Evolutionary conservation across 257 asterid genomes (phyloP).

Genomic region (Solanum sitiens): DNA sequence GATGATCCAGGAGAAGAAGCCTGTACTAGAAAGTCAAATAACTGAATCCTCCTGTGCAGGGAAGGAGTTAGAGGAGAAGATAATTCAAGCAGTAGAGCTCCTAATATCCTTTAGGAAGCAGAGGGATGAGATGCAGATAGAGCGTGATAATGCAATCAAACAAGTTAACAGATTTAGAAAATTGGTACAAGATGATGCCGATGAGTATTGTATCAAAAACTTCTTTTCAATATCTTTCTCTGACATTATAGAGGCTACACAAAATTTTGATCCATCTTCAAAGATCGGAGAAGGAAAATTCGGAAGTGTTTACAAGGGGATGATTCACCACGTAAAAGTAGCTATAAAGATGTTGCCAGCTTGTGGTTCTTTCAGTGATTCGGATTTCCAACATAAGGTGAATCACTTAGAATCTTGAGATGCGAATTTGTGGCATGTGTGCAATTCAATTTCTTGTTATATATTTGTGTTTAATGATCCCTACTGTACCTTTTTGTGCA

Average conservation of each 20-base stretch:
- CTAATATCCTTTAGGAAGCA: slow-evolving; percentile 53
- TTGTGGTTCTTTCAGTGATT: slow-evolving; percentile 61
- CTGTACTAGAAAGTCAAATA: slow-evolving; percentile 50
- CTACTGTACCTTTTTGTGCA: neutral
- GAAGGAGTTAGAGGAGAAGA: slow-evolving; percentile 79
- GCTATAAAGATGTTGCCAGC: slow-evolving; percentile 85
- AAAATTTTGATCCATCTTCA: slow-evolving; percentile 57
- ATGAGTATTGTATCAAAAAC: slow-evolving; percentile 18
- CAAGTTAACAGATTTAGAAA: slow-evolving; percentile 33
- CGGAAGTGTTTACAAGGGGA: slow-evolving; percentile 75
- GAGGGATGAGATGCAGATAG: slow-evolving; percentile 64
- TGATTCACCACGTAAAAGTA: slow-evolving; percentile 45
- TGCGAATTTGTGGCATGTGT: neutral
- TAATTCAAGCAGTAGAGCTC: slow-evolving; percentile 83
- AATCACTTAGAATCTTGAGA: neutral
- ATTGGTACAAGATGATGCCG: slow-evolving; percentile 25
- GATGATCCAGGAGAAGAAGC: slow-evolving; percentile 37
- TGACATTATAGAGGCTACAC: slow-evolving; percentile 69
- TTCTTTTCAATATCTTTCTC: slow-evolving; percentile 57
- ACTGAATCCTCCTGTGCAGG: slow-evolving; percentile 39
- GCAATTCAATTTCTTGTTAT: neutral
- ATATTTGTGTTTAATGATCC: neutral
- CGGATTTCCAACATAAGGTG: slow-evolving; percentile 72
- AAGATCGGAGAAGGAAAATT: slow-evolving; percentile 76
- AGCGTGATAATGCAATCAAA: slow-evolving; percentile 47